Evolutionary conservation across 768 basidiomycete genomes (phyloP).

Genomic region (Tylopilus sp.): DNA sequence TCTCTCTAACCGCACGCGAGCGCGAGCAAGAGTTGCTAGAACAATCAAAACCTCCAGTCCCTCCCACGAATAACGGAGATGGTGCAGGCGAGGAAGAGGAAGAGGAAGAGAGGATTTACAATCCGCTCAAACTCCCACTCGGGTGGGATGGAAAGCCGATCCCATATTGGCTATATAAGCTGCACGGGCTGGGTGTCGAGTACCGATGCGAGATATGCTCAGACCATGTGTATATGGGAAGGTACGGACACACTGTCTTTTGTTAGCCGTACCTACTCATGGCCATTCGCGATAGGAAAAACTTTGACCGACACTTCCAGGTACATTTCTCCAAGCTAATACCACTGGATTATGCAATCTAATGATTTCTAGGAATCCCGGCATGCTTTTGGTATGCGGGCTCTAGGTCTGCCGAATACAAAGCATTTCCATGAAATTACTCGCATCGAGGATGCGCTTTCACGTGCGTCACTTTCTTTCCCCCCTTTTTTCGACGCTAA

Average conservation of each 20-base stretch:
- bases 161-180: slow-evolving; percentile 97
- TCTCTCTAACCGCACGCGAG: slow-evolving; percentile 96
- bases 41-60: slow-evolving; percentile 49
- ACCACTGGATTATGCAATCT: slow-evolving; percentile 3
- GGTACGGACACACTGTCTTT: slow-evolving; percentile 42
- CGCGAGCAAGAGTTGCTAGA: slow-evolving; percentile 92
- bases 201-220: slow-evolving; percentile 98
- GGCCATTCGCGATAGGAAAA: slow-evolving; percentile 57
- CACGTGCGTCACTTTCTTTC: slow-evolving; percentile 55
- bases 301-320: slow-evolving; percentile 95
- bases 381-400: slow-evolving; percentile 98
- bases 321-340: slow-evolving; percentile 33
- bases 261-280: slow-evolving; percentile 13
- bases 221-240: slow-evolving; percentile 95
- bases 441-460: slow-evolving; percentile 91
- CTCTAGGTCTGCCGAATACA: slow-evolving; percentile 94
- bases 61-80: slow-evolving; percentile 40
- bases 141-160: slow-evolving; percentile 99
- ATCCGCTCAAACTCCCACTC: slow-evolving; percentile 93
- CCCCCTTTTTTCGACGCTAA: background rate
- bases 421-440: slow-evolving; percentile 99
- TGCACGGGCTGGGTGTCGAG: slow-evolving; percentile 97
- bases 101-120: slow-evolving; percentile 96
- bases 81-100: slow-evolving; percentile 79
- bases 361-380: slow-evolving; percentile 69